A percentile compares a stretch with the other conserved stretches of the same genome.
Conservation (phyloP, 1,139 yeast species). For the Saccharomyces hybrid region DNA sequence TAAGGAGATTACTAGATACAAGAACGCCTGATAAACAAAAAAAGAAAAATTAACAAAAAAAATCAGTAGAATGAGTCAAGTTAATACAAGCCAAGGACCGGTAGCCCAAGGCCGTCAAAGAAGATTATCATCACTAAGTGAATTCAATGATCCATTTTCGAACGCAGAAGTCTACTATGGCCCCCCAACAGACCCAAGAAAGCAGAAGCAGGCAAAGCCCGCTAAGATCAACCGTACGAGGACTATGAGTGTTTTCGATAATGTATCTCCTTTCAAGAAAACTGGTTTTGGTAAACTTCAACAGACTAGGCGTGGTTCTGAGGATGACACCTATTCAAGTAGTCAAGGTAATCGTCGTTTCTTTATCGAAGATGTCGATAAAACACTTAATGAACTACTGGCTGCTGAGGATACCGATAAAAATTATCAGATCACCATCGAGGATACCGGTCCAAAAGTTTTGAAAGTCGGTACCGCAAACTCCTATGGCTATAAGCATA, state of each 20-base stretch:
- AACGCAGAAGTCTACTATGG: conserved; percentile 68
- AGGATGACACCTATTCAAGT: conserved; percentile 46
- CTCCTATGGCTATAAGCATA: conserved; percentile 69
- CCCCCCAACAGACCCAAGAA: conserved; percentile 49
- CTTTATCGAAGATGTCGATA: conserved; percentile 67
- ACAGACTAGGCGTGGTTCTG: conserved; percentile 53
- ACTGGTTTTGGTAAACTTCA: conserved; percentile 15
- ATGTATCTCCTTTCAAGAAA: conserved; percentile 22
- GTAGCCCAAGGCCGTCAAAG: conserved; percentile 15
- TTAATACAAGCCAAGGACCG: neutral
- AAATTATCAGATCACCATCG: conserved; percentile 83
- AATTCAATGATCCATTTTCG: conserved; percentile 51
- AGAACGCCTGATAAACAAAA: neutral
- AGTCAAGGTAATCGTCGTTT: conserved; percentile 45
- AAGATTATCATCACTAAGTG: conserved; percentile 25
- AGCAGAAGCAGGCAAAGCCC: conserved; percentile 9
- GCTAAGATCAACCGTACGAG: conserved; percentile 16
- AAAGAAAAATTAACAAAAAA: neutral
- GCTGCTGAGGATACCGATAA: conserved; percentile 80
- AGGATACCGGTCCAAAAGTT: conserved; percentile 90
- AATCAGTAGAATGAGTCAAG: neutral
- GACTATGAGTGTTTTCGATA: conserved; percentile 38
- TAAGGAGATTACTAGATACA: neutral
- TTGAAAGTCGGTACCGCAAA: conserved; percentile 75
- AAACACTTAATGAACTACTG: conserved; percentile 62